These are phyloP conservation scores for Wallacemonas sp. DNA, from an alignment of 208 protist genomes.

Conservation along the genomic window DNA sequence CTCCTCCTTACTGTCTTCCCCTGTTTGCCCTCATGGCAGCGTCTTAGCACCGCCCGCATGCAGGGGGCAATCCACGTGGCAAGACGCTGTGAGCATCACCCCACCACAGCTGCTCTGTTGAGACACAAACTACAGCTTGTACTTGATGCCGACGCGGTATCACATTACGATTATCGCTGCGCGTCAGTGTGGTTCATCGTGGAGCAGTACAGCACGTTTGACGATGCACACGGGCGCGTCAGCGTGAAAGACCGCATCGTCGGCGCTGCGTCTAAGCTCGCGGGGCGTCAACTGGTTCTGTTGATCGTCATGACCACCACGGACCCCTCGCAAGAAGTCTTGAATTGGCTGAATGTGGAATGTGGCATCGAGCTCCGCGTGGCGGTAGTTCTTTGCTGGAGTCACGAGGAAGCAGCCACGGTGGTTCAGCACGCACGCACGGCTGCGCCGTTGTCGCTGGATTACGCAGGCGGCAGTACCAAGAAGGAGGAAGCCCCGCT, in stretches of 20 bases:
- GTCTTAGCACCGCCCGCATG: neutral
- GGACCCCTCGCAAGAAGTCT: constrained; percentile 42
- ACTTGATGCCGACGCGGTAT: neutral
- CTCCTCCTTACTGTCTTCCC: neutral
- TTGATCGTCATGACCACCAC: constrained; percentile 21
- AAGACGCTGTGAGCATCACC: neutral
- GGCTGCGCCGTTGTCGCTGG: constrained; percentile 26
- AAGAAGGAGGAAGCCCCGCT: constrained; percentile 33
- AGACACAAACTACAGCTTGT: neutral
- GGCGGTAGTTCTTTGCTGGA: constrained; percentile 57
- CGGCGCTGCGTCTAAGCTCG: neutral
- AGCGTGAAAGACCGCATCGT: neutral
- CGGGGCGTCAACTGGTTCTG: constrained; percentile 16
- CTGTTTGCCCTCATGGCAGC: neutral
- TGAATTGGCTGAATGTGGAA: constrained; percentile 69
- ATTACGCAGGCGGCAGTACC: constrained; percentile 21
- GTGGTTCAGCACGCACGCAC: constrained; percentile 48
- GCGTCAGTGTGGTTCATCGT: neutral
- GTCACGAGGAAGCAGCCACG: constrained; percentile 47
- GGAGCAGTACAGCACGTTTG: neutral
- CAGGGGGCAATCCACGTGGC: neutral
- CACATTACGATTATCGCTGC: neutral
- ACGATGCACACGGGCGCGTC: neutral
- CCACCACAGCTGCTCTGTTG: neutral
- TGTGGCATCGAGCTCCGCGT: constrained; percentile 54